phyloP scores from a whole-genome alignment of 2,329 filamentous ascomycete genomes.

The Fusarium xylarioides region DNA sequence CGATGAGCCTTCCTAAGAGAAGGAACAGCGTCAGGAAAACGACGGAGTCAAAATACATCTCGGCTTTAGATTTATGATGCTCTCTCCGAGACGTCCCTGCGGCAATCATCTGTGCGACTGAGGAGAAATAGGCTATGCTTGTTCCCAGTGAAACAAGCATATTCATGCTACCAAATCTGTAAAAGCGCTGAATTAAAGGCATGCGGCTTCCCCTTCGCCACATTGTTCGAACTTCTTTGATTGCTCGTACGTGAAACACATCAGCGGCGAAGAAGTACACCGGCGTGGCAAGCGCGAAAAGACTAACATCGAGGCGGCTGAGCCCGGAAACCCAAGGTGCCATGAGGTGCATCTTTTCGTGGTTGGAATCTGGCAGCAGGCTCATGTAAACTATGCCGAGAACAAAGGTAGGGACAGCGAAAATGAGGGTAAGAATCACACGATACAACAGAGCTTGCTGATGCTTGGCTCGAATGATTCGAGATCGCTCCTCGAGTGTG shows the following conservation, averaged over 20 bases:
- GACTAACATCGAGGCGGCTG: conserved; percentile 78
- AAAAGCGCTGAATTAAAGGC: conserved; percentile 78
- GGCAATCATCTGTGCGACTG: conserved; percentile 78
- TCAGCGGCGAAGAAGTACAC: conserved; percentile 89
- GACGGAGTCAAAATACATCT: conserved; percentile 90
- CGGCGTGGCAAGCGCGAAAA: conserved; percentile 84
- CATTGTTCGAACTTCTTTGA: conserved; percentile 80
- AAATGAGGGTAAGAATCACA: conserved; percentile 72
- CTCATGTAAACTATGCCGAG: conserved; percentile 94
- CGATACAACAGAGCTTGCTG: conserved; percentile 74
- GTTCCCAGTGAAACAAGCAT: conserved; percentile 91
- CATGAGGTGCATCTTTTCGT: conserved; percentile 73
- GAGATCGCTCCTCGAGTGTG: conserved; percentile 83
- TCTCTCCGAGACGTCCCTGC: conserved; percentile 54
- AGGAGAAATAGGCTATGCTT: conserved; percentile 86
- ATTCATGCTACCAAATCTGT: conserved; percentile 97
- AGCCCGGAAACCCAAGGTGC: conserved; percentile 75
- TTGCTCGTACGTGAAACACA: conserved; percentile 80
- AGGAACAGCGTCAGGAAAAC: conserved; percentile 92
- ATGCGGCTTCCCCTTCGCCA: conserved; percentile 81
- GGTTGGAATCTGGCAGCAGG: conserved; percentile 69
- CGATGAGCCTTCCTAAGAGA: conserved; percentile 76
- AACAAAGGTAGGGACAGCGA: conserved; percentile 84
- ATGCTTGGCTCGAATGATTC: conserved; percentile 75
- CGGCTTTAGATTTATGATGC: conserved; percentile 26